These are phyloP conservation scores for Diplodia corticola DNA, from an alignment of 2,329 filamentous ascomycete species.

Conservation along the genomic window DNA sequence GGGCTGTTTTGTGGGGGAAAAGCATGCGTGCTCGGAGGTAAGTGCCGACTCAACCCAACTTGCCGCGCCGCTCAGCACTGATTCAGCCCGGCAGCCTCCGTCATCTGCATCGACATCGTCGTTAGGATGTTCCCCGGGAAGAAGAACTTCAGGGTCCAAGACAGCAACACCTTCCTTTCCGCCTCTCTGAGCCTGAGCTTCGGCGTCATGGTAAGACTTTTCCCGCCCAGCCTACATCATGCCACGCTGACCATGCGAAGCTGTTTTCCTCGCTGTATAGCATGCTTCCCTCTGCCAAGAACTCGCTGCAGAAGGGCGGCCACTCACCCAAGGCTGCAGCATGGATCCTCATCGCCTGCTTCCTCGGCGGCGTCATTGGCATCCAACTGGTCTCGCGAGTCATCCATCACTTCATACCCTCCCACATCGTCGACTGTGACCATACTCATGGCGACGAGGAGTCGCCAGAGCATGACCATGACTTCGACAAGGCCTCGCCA, in stretches of 20 bases:
- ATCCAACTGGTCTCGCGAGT: constrained; percentile 73
- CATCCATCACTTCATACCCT: constrained; percentile 72
- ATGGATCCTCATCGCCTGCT: constrained; percentile 67
- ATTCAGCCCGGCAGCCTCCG: constrained; percentile 57
- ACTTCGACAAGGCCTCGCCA: constrained; percentile 7
- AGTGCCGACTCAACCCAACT: constrained; percentile 12
- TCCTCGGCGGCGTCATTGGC: constrained; percentile 70
- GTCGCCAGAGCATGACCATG: constrained; percentile 32
- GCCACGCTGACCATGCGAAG: constrained; percentile 48
- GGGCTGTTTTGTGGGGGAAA: constrained; percentile 4
- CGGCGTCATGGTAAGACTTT: constrained; percentile 76
- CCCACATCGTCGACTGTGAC: constrained; percentile 78
- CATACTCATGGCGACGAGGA: constrained; percentile 63
- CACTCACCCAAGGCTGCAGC: constrained; percentile 67
- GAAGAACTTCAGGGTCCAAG: constrained; percentile 79
- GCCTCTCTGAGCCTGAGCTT: constrained; percentile 89
- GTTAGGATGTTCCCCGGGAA: constrained; percentile 71
- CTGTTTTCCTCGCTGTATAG: constrained; percentile 89
- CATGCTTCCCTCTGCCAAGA: constrained; percentile 85
- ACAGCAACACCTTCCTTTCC: constrained; percentile 85
- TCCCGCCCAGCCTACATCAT: constrained; percentile 21
- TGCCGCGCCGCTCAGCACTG: constrained; percentile 13
- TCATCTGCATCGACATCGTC: constrained; percentile 84
- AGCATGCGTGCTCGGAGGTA: constrained; percentile 44
- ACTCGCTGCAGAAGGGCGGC: constrained; percentile 70